phyloP scores from a whole-genome alignment of 148 eudicot genomes.

The Persicaria maculosa region DNA sequence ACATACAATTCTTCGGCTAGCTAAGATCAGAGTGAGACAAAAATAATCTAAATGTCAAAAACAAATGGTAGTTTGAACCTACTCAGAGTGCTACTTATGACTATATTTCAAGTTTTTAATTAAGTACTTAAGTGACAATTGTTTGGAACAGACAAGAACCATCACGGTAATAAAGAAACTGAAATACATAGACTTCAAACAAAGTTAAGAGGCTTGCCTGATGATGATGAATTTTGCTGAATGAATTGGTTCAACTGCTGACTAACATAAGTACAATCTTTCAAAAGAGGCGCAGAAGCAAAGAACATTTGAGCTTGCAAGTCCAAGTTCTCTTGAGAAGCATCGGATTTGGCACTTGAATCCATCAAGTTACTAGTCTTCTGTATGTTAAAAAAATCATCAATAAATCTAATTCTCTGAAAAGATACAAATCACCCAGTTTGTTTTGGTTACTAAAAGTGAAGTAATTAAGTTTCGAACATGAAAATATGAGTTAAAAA shows the following conservation, averaged over 20 bases:
- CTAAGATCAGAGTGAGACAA: slow-evolving; percentile 12
- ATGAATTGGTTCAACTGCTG: slow-evolving; percentile 50
- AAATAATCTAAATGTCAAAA: background rate
- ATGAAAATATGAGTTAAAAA: too few species aligned
- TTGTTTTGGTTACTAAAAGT: too few species aligned
- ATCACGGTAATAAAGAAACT: background rate
- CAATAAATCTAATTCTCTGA: too few species aligned
- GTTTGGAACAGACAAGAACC: background rate
- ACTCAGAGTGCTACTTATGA: background rate
- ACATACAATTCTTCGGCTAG: slow-evolving; percentile 61
- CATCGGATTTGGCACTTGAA: slow-evolving; percentile 26
- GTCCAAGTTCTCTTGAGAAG: slow-evolving; percentile 26
- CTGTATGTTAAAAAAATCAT: background rate
- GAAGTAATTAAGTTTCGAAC: too few species aligned
- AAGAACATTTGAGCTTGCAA: slow-evolving; percentile 62
- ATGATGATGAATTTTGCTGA: slow-evolving; percentile 26
- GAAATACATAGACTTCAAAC: background rate
- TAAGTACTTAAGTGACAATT: slow-evolving; percentile 1
- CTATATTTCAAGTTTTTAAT: slow-evolving; percentile 4
- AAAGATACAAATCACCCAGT: too few species aligned
- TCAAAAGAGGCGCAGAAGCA: slow-evolving; percentile 79
- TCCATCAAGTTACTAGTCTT: slow-evolving; percentile 24
- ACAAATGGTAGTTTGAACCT: background rate
- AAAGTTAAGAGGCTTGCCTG: slow-evolving; percentile 30
- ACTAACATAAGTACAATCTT: slow-evolving; percentile 27